Evolutionary conservation across 2,329 filamentous ascomycete genomes (phyloP), one percentile per base, ranked within the genome.

Genomic region (Diaporthe amygdali): DNA sequence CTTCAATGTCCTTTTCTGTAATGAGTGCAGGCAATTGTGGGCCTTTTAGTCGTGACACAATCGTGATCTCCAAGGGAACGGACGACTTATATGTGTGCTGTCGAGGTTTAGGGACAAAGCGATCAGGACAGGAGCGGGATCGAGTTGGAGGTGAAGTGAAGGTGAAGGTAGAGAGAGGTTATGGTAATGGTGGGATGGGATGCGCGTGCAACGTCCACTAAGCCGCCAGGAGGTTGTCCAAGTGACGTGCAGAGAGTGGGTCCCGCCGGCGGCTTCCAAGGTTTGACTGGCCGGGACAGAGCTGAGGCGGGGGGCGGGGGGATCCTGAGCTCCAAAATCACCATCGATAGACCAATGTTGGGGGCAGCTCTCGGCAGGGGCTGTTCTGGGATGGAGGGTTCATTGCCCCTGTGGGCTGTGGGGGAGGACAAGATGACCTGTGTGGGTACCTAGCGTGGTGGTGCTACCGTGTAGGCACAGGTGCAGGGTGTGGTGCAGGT

Each of bases 261-360:
- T 51, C 52, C 20, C 22, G 22, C 17, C 22, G 32, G n/a, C 41
- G 22, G 10, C 41, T 27, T 34, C 22, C 44, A 49, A 56, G 52
- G 52, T 68, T 72, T 80, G 74, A 67, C 69, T 69, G 70, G 69
- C 39, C 68, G 71, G 51, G 71, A 66, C 69, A 68, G 30, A 64
- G 69, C 72, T 76, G 69, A 71, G 74, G 75, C 73, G 72, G 72
- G 75, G 77, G 75, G 73, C 74, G 69, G 72, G 73, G 69, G 74
- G 74, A 41, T 41, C 67, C 32, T 69, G 22, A 49, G 54, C 44
- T 49, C 44, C 59, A 64, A 47, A 64, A 17, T 44, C 5, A 8
- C 37, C 5, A 39, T n/a, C n/a, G n/a, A n/a, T n/a, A n/a, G 15
- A 47, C 59, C 41, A 64, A 37, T 64, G 46, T 44, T 30, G 30